Evolutionary conservation across 805 yeast genomes (phyloP), one percentile per base, ranked within the genome.

Genomic region (Lipomyces yamanashiensis): DNA sequence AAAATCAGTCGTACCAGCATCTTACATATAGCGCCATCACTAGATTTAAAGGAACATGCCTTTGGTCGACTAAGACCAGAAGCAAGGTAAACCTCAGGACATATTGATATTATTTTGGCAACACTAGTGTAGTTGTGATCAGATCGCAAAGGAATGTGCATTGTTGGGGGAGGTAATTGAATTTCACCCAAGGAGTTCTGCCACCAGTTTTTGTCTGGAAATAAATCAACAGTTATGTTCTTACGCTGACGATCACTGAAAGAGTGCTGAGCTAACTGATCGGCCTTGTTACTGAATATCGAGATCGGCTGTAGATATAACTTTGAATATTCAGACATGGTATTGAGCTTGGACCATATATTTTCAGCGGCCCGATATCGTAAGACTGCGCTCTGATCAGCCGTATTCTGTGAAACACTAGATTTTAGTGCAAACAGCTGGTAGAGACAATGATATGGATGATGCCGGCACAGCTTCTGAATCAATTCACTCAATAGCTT

Each of bases 31-130:
- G 74, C 67, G 0, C 98, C 98, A 71, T 85, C 82, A 0, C 86
- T 80, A 15, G 87, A 75, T 0, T 53, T 57, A 58, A 89, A 77
- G 0, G 77, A 81, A 57, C 87, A 79, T 56, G 96, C 88, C 72
- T 93, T 93, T 0, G 99, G 99, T 64, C 86, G 81, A 66, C 97
- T 90, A 10, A 93, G 75, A 2, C 99, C 99, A 0, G 95, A 85
- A 0, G 98, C 95, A n/a, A 90, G 80, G 0, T 75, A 66, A 1
- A 92, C 77, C 1, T 71, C 74, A 0, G 80, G 75, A 3, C 79
- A 81, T 1, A 90, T 81, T 0, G 70, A 66, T 0, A 66, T 49
- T 50, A 95, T 82, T 0, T 73, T 71, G 0, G 90, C 85, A 0
- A 85, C 74, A 12, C 72, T 60, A 0, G 71, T 59, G 70, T 89